phyloP scores from a whole-genome alignment of 176 grass and related monocot genomes.

The Hordeum vulgare region DNA sequence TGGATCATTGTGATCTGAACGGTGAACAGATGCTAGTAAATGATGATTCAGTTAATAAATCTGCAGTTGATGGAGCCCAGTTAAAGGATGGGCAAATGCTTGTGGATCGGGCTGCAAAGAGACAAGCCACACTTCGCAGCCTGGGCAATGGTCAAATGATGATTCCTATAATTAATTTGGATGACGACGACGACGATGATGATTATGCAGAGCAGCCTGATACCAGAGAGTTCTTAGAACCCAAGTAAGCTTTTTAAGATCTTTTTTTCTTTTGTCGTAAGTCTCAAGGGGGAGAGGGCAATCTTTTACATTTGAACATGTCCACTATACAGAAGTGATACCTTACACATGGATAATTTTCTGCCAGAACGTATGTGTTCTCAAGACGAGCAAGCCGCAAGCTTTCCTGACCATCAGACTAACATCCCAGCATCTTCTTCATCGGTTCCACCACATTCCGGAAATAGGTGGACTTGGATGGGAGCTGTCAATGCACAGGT shows the following conservation, averaged over 20 bases:
- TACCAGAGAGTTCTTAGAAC: constrained; percentile 21
- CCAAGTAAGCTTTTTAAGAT: constrained; percentile 34
- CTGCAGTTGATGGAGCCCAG: background rate
- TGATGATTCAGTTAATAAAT: background rate
- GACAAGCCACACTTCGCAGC: background rate
- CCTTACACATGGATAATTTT: constrained; percentile 11
- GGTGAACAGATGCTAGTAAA: constrained; percentile 13
- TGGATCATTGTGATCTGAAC: background rate
- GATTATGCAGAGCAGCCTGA: constrained; percentile 27
- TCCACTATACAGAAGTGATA: constrained; percentile 28
- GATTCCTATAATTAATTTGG: constrained; percentile 42
- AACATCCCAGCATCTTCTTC: constrained; percentile 14
- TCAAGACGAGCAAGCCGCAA: constrained; percentile 25
- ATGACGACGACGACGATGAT: constrained; percentile 28
- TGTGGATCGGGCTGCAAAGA: constrained; percentile 14
- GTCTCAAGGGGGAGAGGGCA: background rate
- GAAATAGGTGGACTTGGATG: constrained; percentile 21
- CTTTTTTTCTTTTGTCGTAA: background rate
- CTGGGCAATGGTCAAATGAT: background rate
- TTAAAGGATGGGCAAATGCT: constrained; percentile 10
- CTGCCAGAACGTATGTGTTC: background rate
- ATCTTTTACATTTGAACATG: constrained; percentile 22
- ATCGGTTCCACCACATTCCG: constrained; percentile 6
- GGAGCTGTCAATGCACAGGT: constrained; percentile 38
- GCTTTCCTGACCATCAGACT: constrained; percentile 20